phyloP scores from a whole-genome alignment of 176 grass and related monocot species.

The Triticum turgidum region DNA sequence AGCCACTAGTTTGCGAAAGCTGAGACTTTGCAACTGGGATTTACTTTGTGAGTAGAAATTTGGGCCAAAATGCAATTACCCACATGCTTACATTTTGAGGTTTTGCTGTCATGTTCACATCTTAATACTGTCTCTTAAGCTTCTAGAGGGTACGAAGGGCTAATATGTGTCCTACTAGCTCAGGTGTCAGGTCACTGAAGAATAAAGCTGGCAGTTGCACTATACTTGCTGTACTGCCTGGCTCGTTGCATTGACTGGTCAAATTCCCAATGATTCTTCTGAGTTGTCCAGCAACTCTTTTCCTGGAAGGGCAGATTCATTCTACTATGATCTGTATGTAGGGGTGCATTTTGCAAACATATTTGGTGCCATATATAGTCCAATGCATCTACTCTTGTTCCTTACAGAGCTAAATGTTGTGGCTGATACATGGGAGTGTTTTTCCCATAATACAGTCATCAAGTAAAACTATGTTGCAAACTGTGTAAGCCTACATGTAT shows the following conservation, averaged over 20 bases:
- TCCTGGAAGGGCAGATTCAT: not conserved
- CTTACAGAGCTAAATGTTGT: not conserved
- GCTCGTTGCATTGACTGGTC: constrained; percentile 52
- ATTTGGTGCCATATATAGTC: not conserved
- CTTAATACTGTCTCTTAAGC: constrained; percentile 23
- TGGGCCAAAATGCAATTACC: constrained; percentile 27
- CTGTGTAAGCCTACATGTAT: constrained; percentile 2
- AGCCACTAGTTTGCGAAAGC: too few relatives aligned
- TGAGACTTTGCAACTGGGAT: not conserved
- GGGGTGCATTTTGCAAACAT: not conserved
- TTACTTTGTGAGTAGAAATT: constrained; percentile 12
- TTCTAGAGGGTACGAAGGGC: constrained; percentile 19
- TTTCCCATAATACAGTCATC: not conserved
- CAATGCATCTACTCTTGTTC: not conserved
- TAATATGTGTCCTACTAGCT: not conserved
- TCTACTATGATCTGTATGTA: constrained; percentile 22
- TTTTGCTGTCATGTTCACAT: constrained; percentile 12
- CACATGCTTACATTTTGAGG: constrained; percentile 10
- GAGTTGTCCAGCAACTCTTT: constrained; percentile 27
- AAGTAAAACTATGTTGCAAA: not conserved
- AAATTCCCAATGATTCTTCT: constrained; percentile 40
- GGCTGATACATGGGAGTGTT: not conserved
- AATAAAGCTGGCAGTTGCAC: constrained; percentile 40
- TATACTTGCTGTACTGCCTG: constrained; percentile 14
- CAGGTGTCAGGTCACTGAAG: constrained; percentile 6